These are phyloP conservation scores for Medicago truncatula DNA, from an alignment of 306 rosid species.

Conservation along the genomic window DNA sequence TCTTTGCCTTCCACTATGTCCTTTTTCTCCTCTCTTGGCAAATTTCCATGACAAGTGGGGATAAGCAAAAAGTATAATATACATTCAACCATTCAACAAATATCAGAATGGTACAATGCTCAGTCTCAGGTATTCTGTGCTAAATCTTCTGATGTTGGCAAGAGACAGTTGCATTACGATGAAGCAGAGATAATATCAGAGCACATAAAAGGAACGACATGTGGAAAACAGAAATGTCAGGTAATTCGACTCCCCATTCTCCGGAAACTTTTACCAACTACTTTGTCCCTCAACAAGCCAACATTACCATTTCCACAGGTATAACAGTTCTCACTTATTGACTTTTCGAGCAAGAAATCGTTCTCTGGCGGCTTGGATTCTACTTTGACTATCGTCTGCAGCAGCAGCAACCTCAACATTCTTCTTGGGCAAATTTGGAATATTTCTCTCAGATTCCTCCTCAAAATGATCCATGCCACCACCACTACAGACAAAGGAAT, in stretches of 20 bases:
- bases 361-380: constrained; percentile 87
- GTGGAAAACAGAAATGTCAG: constrained; percentile 23
- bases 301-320: constrained; percentile 29
- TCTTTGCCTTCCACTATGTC: constrained; percentile 18
- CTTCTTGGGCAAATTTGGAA: constrained; percentile 61
- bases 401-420: constrained; percentile 41
- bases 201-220: constrained; percentile 31
- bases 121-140: constrained; percentile 30
- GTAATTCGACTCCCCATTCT: constrained; percentile 20
- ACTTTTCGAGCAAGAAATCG: constrained; percentile 83
- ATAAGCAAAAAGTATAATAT: background rate
- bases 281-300: constrained; percentile 22
- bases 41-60: constrained; percentile 36
- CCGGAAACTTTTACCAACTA: constrained; percentile 15
- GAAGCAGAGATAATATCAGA: constrained; percentile 17
- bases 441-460: constrained; percentile 53
- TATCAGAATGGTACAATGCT: constrained; percentile 10
- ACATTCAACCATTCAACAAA: constrained; percentile 18
- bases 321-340: constrained; percentile 56
- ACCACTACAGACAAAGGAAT: constrained; percentile 60
- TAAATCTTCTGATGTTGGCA: constrained; percentile 23
- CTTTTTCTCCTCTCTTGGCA: constrained; percentile 2
- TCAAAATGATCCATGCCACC: constrained; percentile 61
- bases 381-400: constrained; percentile 62
- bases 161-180: constrained; percentile 36